Evolutionary conservation across 2,329 filamentous ascomycete genomes (phyloP), one percentile per base, ranked within the genome.

Genomic region (Calonectria multiphialidica): DNA sequence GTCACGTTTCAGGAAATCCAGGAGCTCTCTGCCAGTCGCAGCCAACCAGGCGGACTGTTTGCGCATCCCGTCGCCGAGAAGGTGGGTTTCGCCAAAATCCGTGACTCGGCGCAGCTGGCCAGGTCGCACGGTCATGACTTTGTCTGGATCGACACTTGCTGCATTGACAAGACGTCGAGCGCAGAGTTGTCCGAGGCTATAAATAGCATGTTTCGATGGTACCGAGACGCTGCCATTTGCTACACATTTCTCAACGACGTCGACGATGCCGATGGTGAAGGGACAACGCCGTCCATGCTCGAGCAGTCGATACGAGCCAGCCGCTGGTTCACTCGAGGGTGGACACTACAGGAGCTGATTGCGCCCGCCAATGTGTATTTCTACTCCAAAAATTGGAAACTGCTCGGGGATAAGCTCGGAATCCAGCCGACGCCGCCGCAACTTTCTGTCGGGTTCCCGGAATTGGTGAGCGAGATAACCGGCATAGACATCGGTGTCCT

Each of bases 181-280:
- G 70, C 74, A 23, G 74, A 75, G 50, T 49, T 73, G 16, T 61
- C 69, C 25, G 73, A 75, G 50, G 70, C 73, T n/a, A 75, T 75
- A 63, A 74, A 75, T 25, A 71, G 66, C 70, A 75, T 75, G 72
- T 74, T 66, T 33, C 55, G 62, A 8, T 75, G 69, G 70, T 75
- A 75, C 40, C 44, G 45, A 9, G n/a, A 53, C 21, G 59, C 72
- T 10, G 64, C 44, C 13, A 66, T 72, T 28, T 75, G 74, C 45
- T 74, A 72, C 42, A 68, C 66, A 47, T 74, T 66, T 33, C 65
- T 75, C n/a, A 37, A 44, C 28, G 74, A 75, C 30, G 59, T 75
- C 9, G 50, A 55, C 1, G 40, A 42, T 16, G 16, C 16, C 40
- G 5, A 15, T 44, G 18, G 8, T 5, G 42, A 2, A 21, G 16